Conservation (phyloP, 805 yeast genomes). For the Candida silvicultrix region DNA sequence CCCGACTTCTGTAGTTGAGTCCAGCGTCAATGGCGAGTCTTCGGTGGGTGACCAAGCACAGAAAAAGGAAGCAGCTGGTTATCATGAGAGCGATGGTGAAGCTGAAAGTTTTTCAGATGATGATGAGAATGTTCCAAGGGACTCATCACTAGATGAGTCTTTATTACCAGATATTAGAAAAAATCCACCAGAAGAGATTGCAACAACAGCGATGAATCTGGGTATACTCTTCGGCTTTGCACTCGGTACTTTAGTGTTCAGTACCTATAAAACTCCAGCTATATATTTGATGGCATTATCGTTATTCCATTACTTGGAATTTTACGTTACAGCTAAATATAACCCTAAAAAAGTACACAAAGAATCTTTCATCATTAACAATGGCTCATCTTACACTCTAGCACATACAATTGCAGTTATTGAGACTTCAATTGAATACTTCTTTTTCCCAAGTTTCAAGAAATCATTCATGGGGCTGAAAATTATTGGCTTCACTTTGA, state of each 20-base stretch:
- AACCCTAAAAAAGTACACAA: constrained; percentile 60
- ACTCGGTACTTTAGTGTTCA: constrained; percentile 22
- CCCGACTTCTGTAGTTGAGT: no score
- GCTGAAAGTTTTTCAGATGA: neutral
- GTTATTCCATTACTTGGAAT: constrained; percentile 78
- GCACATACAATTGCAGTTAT: constrained; percentile 52
- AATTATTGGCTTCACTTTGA: constrained; percentile 39
- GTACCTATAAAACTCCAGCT: constrained; percentile 29
- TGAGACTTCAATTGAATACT: constrained; percentile 42
- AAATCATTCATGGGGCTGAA: constrained; percentile 9
- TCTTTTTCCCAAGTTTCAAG: constrained; percentile 34
- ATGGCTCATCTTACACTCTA: constrained; percentile 49
- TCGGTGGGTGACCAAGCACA: no score
- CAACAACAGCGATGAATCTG: constrained; percentile 36
- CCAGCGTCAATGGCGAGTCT: neutral
- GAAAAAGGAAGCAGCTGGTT: no score
- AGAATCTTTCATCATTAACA: constrained; percentile 64
- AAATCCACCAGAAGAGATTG: constrained; percentile 37
- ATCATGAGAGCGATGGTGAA: neutral
- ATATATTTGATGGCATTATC: constrained; percentile 48
- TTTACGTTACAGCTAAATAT: constrained; percentile 68
- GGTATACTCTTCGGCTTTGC: constrained; percentile 39
- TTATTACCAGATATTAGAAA: constrained; percentile 26
- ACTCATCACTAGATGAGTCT: neutral
- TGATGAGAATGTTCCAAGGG: neutral